Conservation (phyloP, 2,329 filamentous ascomycete species). For the Claviceps spartinae region DNA sequence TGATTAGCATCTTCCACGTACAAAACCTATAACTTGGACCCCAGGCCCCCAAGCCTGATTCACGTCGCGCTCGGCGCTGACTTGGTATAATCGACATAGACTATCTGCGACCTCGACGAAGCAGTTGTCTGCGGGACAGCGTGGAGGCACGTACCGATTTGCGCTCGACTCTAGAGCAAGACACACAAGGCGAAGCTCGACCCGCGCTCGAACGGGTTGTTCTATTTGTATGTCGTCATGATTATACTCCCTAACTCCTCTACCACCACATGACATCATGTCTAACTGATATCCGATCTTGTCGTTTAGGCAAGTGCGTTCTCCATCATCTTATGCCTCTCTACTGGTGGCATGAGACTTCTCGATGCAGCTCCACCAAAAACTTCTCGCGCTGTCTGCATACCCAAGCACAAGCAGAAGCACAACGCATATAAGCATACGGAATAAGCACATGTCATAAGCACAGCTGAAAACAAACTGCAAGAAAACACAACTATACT, state of each 20-base stretch:
- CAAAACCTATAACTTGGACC: no score
- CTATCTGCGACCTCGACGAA: background rate
- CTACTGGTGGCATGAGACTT: background rate
- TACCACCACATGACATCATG: background rate
- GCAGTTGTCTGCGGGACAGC: slow-evolving; percentile 7
- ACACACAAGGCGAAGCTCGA: slow-evolving; percentile 25
- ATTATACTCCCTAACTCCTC: background rate
- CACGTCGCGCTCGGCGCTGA: background rate
- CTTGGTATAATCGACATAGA: background rate
- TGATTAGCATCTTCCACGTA: background rate
- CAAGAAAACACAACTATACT: no score
- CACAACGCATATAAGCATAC: background rate
- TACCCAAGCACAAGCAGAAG: background rate
- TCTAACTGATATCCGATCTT: background rate
- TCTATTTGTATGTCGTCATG: slow-evolving; percentile 20
- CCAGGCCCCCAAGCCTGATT: no score
- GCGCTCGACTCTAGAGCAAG: slow-evolving; percentile 23
- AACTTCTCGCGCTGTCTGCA: no score
- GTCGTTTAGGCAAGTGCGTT: slow-evolving; percentile 18
- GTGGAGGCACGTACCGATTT: slow-evolving; percentile 22
- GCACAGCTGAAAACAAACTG: no score
- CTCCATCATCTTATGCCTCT: slow-evolving; percentile 7
- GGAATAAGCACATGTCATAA: no score
- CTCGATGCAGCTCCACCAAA: no score
- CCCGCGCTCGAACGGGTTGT: slow-evolving; percentile 24